phyloP scores from a whole-genome alignment of 2,329 filamentous ascomycete genomes.

The Curvularia eragrostidis region DNA sequence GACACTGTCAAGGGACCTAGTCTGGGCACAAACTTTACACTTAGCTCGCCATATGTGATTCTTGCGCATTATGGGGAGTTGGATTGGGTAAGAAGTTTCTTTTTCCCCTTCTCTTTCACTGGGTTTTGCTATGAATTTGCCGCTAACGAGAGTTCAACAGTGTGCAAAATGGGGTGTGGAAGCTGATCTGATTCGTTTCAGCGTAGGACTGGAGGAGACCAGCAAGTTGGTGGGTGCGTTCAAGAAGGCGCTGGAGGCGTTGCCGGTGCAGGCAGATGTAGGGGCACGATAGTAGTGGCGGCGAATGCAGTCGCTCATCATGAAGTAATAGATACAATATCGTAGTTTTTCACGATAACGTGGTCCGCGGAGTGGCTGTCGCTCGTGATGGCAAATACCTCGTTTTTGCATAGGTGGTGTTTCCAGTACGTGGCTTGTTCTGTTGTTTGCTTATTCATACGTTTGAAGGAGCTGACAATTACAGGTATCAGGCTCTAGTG shows the following conservation, averaged over 20 bases:
- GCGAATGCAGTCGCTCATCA: no score
- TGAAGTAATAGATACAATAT: background rate
- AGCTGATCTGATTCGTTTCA: constrained; percentile 80
- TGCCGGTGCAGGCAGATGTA: constrained; percentile 29
- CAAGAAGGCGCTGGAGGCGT: constrained; percentile 70
- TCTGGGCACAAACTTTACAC: constrained; percentile 94
- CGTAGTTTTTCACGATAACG: background rate
- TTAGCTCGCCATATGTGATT: constrained; percentile 89
- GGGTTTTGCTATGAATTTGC: background rate
- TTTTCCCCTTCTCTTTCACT: constrained; percentile 11
- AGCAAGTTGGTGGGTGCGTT: constrained; percentile 70
- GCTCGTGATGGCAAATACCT: background rate
- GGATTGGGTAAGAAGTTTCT: constrained; percentile 74
- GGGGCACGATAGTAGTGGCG: background rate
- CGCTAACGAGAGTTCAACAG: constrained; percentile 40
- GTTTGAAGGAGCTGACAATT: background rate
- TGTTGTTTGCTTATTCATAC: background rate
- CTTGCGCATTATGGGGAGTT: constrained; percentile 91
- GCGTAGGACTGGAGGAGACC: constrained; percentile 85
- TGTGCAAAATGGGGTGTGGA: constrained; percentile 82
- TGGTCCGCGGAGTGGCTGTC: background rate
- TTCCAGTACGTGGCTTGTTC: background rate
- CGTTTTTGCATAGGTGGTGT: background rate
- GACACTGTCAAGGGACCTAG: constrained; percentile 93
- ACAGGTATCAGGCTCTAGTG: background rate